These are phyloP conservation scores for Erigeron philadelphicus DNA, from an alignment of 140 eudicot species.

Conservation along the genomic window DNA sequence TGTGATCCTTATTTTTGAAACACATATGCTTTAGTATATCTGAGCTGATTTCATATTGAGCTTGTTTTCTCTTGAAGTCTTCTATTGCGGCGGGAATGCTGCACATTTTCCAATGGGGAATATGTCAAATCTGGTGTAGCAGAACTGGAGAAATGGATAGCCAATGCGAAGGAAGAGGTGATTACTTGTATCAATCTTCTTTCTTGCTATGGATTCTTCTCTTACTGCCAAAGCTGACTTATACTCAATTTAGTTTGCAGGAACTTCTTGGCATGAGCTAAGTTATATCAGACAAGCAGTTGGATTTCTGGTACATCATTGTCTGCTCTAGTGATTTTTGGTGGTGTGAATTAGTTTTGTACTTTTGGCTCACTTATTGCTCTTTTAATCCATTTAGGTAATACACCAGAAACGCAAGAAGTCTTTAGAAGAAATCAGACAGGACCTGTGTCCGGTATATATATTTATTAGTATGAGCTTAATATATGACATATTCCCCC, in stretches of 20 bases:
- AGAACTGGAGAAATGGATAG: constrained; percentile 94
- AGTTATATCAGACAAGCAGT: constrained; percentile 97
- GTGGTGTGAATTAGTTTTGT: neutral
- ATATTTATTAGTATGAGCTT: constrained; percentile 7
- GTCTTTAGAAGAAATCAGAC: constrained; percentile 89
- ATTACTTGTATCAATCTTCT: neutral
- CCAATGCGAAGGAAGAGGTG: constrained; percentile 88
- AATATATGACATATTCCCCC: neutral
- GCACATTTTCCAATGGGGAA: constrained; percentile 98
- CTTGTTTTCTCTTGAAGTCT: constrained; percentile 42
- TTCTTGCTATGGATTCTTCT: neutral
- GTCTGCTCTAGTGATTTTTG: constrained; percentile 20
- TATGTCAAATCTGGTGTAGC: constrained; percentile 97
- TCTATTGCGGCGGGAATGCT: constrained; percentile 92
- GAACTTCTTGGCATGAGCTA: constrained; percentile 98
- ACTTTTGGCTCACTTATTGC: constrained; percentile 6
- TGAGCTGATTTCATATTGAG: constrained; percentile 11
- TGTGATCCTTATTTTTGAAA: neutral
- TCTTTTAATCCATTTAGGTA: constrained; percentile 42
- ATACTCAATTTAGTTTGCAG: constrained; percentile 65
- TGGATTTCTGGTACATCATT: constrained; percentile 75
- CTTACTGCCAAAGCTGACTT: constrained; percentile 19
- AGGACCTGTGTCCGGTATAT: constrained; percentile 96
- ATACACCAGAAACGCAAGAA: constrained; percentile 95
- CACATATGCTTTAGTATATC: constrained; percentile 5